Percentiles rank a stretch among this genome's conserved stretches.
phyloP scores from a whole-genome alignment of 2,329 filamentous ascomycete genomes.

The Fusarium sp. region DNA sequence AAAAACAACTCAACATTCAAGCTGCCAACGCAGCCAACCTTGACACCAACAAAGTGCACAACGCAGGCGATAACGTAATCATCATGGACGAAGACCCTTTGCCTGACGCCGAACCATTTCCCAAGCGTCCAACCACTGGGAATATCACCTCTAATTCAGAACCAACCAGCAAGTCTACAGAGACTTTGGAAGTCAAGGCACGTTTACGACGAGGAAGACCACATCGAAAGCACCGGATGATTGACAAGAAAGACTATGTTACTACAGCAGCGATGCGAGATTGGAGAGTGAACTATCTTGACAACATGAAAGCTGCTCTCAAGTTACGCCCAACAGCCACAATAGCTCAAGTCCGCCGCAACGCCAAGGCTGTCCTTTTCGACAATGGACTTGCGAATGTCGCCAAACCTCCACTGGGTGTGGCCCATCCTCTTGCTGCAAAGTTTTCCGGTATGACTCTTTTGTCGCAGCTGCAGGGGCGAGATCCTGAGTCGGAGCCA shows the following conservation, averaged over 20 bases:
- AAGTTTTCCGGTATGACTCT: constrained; percentile 61
- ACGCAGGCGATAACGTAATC: constrained; percentile 52
- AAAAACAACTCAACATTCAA: constrained; percentile 15
- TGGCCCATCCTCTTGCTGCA: constrained; percentile 58
- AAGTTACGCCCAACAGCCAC: constrained; percentile 47
- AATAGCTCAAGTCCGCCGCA: constrained; percentile 55
- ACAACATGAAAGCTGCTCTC: constrained; percentile 65
- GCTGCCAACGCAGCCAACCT: constrained; percentile 25
- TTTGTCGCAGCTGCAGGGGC: constrained; percentile 50
- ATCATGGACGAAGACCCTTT: constrained; percentile 55
- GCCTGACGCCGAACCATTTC: constrained; percentile 55
- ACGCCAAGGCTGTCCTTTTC: constrained; percentile 50
- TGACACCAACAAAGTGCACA: constrained; percentile 7
- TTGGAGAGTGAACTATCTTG: constrained; percentile 60
- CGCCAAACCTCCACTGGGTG: constrained; percentile 34
- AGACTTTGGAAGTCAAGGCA: constrained; percentile 37
- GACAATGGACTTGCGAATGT: constrained; percentile 53
- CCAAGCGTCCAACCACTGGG: constrained; percentile 40
- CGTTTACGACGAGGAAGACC: constrained; percentile 43
- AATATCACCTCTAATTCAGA: constrained; percentile 28
- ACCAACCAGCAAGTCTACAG: constrained; percentile 43
- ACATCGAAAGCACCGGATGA: constrained; percentile 46
- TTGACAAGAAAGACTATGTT: constrained; percentile 53
- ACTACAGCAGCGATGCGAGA: constrained; percentile 53
- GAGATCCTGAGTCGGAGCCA: constrained; percentile 36